Percentiles rank a stretch among this genome's conserved stretches.
Conservation (phyloP, 192 early-diverging fungal species). For the Obelidium mucronatum region DNA sequence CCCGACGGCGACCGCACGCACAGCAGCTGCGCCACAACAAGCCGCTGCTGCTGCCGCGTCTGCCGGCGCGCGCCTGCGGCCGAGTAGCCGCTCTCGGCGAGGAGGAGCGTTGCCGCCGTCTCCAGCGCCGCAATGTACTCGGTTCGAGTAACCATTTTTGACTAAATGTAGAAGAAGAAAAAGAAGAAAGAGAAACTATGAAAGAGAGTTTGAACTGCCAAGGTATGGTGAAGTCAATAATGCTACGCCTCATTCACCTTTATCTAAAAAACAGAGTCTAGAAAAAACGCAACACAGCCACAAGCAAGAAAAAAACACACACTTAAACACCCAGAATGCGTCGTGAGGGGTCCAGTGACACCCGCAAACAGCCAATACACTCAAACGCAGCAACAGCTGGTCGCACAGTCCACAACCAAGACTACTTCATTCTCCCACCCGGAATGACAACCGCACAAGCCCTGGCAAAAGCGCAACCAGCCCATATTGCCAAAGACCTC, state of each 20-base stretch:
- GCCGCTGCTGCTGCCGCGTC: neutral
- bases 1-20: neutral
- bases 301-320: too few species aligned
- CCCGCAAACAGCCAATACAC: too few species aligned
- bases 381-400: too few species aligned
- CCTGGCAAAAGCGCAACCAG: neutral
- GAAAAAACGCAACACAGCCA: too few species aligned
- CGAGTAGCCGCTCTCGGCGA: neutral
- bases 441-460: neutral
- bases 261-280: too few species aligned
- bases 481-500: neutral
- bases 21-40: neutral
- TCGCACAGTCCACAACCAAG: too few species aligned
- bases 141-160: neutral
- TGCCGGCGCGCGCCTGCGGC: neutral
- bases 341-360: too few species aligned
- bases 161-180: neutral
- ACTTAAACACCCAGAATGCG: too few species aligned
- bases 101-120: neutral
- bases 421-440: neutral
- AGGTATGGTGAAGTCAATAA: too few species aligned
- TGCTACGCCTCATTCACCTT: too few species aligned
- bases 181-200: neutral
- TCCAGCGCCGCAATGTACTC: neutral
- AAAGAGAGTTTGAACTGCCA: too few species aligned